Conservation (phyloP, 768 basidiomycete genomes). For the Sarcomyxa edulis region DNA sequence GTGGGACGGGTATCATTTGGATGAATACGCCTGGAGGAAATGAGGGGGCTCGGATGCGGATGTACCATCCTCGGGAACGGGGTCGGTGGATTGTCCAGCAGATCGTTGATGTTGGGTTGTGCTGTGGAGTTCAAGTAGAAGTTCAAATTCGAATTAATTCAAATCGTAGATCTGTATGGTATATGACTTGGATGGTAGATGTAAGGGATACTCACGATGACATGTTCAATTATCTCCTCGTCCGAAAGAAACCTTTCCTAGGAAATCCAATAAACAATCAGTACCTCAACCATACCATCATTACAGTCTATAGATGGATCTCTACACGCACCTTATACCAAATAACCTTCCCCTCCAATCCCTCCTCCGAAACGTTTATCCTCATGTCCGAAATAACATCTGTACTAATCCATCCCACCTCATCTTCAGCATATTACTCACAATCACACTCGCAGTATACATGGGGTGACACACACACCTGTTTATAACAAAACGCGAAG, state of each 20-base stretch:
- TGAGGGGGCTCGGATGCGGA: conserved; percentile 64
- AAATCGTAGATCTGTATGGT: background rate
- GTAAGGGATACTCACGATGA: conserved; percentile 48
- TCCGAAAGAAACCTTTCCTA: conserved; percentile 75
- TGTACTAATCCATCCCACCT: too few relatives aligned
- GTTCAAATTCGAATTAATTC: background rate
- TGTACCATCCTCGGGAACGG: conserved; percentile 81
- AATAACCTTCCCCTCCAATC: conserved; percentile 47
- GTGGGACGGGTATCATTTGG: conserved; percentile 45
- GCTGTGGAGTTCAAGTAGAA: conserved; percentile 29
- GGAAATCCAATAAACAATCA: too few relatives aligned
- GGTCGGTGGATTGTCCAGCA: conserved; percentile 79
- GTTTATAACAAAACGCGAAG: too few relatives aligned
- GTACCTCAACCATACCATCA: background rate
- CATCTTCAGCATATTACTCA: too few relatives aligned
- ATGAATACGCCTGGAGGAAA: conserved; percentile 64
- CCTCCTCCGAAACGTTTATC: conserved; percentile 57
- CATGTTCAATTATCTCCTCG: conserved; percentile 69
- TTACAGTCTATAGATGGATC: too few relatives aligned
- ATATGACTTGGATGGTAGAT: background rate
- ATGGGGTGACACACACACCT: too few relatives aligned
- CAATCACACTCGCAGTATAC: too few relatives aligned
- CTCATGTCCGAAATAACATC: conserved; percentile 70
- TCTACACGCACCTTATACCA: conserved; percentile 83
- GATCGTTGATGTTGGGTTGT: conserved; percentile 59